These are phyloP conservation scores for Anethum foeniculum DNA, from an alignment of 140 eudicot species.

Conservation along the genomic window DNA sequence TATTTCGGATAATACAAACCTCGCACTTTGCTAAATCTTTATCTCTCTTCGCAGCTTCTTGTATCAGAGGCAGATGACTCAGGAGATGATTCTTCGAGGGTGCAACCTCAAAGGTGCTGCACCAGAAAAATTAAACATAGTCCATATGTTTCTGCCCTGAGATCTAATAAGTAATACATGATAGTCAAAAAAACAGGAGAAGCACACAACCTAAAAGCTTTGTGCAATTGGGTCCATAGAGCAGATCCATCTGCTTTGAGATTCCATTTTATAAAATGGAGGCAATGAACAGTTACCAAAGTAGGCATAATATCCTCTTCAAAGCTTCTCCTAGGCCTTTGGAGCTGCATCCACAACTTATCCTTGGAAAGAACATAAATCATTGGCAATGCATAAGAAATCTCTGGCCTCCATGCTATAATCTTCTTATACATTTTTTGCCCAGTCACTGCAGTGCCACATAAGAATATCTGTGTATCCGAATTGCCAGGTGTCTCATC, in stretches of 20 bases:
- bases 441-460: constrained; percentile 49
- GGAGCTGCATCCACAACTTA: constrained; percentile 50
- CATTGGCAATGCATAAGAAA: constrained; percentile 39
- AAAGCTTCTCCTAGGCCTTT: constrained; percentile 36
- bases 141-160: background rate
- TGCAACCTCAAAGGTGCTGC: constrained; percentile 37
- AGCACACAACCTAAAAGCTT: constrained; percentile 34
- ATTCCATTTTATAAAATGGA: constrained; percentile 54
- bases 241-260: constrained; percentile 24
- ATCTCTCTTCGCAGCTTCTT: constrained; percentile 37
- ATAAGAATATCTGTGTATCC: constrained; percentile 19
- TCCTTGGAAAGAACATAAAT: constrained; percentile 44
- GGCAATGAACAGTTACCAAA: constrained; percentile 38
- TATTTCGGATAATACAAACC: constrained; percentile 30
- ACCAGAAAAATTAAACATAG: constrained; percentile 14
- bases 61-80: constrained; percentile 37
- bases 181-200: background rate
- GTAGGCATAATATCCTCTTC: constrained; percentile 26
- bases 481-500: constrained; percentile 16
- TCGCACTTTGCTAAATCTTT: constrained; percentile 48
- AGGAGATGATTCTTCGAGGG: constrained; percentile 44
- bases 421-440: constrained; percentile 40
- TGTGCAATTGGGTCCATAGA: constrained; percentile 37
- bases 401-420: constrained; percentile 57
- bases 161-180: background rate